Conservation (phyloP, 208 protist species). For the Crithidia thermophila region DNA sequence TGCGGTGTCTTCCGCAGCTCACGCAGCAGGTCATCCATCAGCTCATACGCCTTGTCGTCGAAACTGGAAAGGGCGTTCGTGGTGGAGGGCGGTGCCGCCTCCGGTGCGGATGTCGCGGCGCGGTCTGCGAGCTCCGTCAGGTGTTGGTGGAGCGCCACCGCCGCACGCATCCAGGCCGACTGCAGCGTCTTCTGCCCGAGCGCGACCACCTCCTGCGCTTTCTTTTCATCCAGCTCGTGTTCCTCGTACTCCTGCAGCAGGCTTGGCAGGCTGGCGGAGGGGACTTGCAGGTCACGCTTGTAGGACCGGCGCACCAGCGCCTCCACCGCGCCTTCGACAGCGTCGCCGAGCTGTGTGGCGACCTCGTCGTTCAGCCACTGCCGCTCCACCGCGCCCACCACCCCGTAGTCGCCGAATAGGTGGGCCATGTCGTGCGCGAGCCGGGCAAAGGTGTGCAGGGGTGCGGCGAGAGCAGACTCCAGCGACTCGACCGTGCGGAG, state of each 20-base stretch:
- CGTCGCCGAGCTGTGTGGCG: conserved; percentile 11
- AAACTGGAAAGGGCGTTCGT: too few species aligned
- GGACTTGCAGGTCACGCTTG: conserved; percentile 62
- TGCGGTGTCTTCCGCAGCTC: conserved; percentile 10
- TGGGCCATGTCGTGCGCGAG: conserved; percentile 53
- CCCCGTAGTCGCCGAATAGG: conserved; percentile 43
- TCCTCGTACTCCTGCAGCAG: conserved; percentile 55
- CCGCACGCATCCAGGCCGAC: conserved; percentile 27
- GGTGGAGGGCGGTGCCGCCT: too few species aligned
- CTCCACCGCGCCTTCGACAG: conserved; percentile 36
- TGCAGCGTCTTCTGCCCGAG: conserved; percentile 19
- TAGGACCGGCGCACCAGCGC: conserved; percentile 66
- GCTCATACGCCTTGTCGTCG: conserved; percentile 15
- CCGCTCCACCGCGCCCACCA: conserved; percentile 52
- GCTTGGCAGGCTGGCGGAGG: conserved; percentile 31
- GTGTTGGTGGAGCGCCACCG: conserved; percentile 10
- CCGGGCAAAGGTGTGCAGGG: conserved; percentile 47
- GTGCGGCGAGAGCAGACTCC: conserved; percentile 1
- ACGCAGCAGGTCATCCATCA: conserved; percentile 18
- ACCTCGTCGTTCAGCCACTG: conserved; percentile 54
- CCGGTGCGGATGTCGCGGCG: neutral
- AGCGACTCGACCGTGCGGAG: neutral
- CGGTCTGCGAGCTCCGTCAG: neutral
- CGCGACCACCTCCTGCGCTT: conserved; percentile 41
- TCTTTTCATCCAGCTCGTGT: conserved; percentile 71